phyloP scores from a whole-genome alignment of 2,329 filamentous ascomycete species.

The Talaromyces pinophilus region DNA sequence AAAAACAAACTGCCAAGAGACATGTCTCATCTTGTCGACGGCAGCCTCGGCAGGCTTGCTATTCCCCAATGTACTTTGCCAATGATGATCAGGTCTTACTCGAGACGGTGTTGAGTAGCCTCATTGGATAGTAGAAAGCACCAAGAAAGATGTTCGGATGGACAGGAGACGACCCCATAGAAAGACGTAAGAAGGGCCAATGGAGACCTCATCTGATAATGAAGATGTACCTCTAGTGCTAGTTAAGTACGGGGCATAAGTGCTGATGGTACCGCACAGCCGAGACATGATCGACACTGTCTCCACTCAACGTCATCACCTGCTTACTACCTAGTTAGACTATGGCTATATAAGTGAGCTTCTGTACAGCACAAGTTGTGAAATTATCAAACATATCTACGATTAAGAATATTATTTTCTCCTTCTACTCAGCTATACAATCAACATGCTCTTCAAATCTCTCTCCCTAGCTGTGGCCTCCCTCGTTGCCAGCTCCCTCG shows the following conservation, averaged over 20 bases:
- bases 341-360: neutral
- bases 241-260: neutral
- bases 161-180: constrained; percentile 6
- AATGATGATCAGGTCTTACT: neutral
- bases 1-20: constrained; percentile 1
- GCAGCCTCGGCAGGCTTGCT: neutral
- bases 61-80: neutral
- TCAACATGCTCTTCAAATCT: constrained; percentile 19
- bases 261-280: neutral
- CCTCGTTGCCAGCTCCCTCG: constrained; percentile 32
- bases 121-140: neutral
- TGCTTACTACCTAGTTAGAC: neutral
- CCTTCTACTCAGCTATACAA: no score
- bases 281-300: constrained; percentile 17
- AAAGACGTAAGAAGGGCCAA: neutral
- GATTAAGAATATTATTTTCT: no score
- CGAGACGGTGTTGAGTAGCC: neutral
- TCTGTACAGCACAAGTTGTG: neutral
- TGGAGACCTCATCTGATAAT: neutral
- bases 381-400: neutral
- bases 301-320: constrained; percentile 10
- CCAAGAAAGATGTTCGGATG: neutral
- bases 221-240: neutral
- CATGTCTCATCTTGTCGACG: neutral
- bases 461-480: constrained; percentile 29